Conservation (phyloP, 2,329 filamentous ascomycete genomes). For the Zasmidium cellare region DNA sequence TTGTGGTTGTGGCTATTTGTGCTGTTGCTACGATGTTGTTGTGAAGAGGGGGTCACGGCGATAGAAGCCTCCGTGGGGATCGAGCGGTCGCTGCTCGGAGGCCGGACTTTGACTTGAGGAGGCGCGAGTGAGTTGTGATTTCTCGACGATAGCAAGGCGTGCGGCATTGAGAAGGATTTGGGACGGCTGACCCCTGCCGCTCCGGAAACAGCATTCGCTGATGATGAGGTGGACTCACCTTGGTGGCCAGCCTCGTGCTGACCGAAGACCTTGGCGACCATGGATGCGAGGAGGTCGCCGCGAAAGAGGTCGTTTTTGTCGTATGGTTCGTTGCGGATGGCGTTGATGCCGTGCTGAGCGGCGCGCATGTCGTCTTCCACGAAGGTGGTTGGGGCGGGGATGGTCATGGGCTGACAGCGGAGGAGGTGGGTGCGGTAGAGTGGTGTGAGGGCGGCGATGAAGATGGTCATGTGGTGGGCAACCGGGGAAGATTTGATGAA, state of each 20-base stretch:
- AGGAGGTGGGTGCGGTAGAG: neutral
- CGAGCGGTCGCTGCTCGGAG: neutral
- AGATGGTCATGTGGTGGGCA: neutral
- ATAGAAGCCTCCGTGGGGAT: neutral
- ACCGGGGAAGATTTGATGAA: neutral
- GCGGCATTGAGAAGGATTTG: neutral
- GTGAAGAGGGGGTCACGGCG: neutral
- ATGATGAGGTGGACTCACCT: neutral
- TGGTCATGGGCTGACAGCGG: neutral
- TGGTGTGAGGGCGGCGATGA: neutral
- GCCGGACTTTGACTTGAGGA: neutral
- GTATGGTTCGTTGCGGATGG: neutral
- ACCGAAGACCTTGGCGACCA: neutral
- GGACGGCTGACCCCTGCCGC: too few species aligned
- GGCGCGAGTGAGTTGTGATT: neutral
- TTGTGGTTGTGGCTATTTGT: neutral
- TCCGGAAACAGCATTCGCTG: neutral
- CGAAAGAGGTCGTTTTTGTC: neutral
- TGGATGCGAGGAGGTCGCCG: neutral
- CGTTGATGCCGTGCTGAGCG: neutral
- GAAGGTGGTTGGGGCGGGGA: neutral
- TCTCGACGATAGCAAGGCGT: neutral
- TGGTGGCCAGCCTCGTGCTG: neutral
- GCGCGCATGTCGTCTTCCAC: neutral
- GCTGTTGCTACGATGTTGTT: neutral